Evolutionary conservation across 192 early-diverging fungal genomes (phyloP), one percentile per base, ranked within the genome.

Genomic region (Podila epigama): DNA sequence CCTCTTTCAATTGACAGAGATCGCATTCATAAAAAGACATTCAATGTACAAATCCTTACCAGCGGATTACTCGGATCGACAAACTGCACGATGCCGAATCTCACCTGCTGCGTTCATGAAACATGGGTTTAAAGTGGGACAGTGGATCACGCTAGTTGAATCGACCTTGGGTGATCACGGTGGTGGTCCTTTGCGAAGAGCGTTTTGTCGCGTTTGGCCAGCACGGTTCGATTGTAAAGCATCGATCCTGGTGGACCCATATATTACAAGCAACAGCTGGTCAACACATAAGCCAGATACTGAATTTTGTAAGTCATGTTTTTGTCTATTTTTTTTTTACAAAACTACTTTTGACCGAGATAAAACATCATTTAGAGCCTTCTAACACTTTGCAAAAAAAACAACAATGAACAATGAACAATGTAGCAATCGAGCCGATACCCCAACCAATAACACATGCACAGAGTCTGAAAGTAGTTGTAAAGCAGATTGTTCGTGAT

Each of bases 41-140:
- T 1, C 4, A 48, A 75, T 75, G 72, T 77, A 50, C 29, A 33
- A 54, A 32, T 31, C 37, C 32, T 20, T 63, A 3, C 73, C 73
- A 0, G 66, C 73, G 3, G 73, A 77, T 60, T 77, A 77, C 51
- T 68, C 65, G 51, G 73, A 77, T 37, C 65, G 42, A 13, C 65
- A 68, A 31, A 77, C 73, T 2, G 73, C 66, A 1, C 66, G 73
- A 28, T 77, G 73, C 31, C 65, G 73, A 25, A 51, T 77, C 18
- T 68, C 73, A 27, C 66, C 73, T 3, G 41, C n/a, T 25, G n/a
- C 39, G 52, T 68, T 77, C 34, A 36, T 57, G 32, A 56, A 66
- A 25, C 28, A 51, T n/a, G 58, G 58, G 1, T 22, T 75, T 7
- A 39, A 11, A 16, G 60, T 77, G 3, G 73, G 73, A n/a, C 73